Evolutionary conservation across 768 basidiomycete genomes (phyloP).

Genomic region (Tylopilus cervinicoccineus): DNA sequence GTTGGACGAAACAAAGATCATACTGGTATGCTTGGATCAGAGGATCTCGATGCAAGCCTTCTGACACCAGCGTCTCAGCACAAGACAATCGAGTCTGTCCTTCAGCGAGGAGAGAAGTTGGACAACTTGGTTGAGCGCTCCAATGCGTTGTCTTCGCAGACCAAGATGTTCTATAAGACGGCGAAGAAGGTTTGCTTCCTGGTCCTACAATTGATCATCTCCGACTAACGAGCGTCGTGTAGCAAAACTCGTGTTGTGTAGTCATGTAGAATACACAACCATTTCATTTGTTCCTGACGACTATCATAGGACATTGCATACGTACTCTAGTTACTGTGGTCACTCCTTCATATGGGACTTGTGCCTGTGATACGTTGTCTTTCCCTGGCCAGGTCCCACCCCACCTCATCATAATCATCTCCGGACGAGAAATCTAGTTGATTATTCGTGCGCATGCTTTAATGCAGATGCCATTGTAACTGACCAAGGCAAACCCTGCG

Average conservation of each 20-base stretch:
- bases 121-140: constrained; percentile 95
- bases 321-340: constrained; percentile 15
- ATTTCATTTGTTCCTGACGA: constrained; percentile 12
- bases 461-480: not conserved
- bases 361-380: constrained; percentile 5
- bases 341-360: constrained; percentile 5
- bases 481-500: not conserved
- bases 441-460: not conserved
- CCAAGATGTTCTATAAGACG: constrained; percentile 99
- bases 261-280: constrained; percentile 55
- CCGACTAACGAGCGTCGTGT: constrained; percentile 12
- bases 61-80: constrained; percentile 51
- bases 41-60: not conserved
- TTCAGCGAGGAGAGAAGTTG: constrained; percentile 94
- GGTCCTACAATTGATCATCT: not conserved
- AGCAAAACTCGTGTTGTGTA: constrained; percentile 97
- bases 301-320: constrained; percentile 18
- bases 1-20: constrained; percentile 98
- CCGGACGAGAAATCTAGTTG: constrained; percentile 1
- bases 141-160: constrained; percentile 80
- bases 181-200: constrained; percentile 82
- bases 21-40: constrained; percentile 59
- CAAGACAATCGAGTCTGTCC: constrained; percentile 97
- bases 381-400: not conserved
- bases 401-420: not conserved